phyloP scores from a whole-genome alignment of 306 rosid species.

The Malus domestica region DNA sequence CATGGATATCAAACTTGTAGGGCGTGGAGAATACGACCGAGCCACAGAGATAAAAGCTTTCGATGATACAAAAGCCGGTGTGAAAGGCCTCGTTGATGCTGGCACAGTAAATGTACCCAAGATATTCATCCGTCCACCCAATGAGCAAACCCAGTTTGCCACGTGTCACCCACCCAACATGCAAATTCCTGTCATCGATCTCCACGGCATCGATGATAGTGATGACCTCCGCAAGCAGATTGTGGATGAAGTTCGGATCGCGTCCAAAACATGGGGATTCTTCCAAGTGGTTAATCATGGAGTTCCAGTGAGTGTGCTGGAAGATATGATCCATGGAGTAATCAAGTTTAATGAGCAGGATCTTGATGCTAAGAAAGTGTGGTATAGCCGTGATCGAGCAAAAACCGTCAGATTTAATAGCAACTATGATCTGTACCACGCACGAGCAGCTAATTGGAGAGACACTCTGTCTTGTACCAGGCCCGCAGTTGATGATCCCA shows the following conservation, averaged over 20 bases:
- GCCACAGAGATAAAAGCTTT: not conserved
- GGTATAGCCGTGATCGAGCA: slow-evolving; percentile 26
- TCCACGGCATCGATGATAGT: slow-evolving; percentile 14
- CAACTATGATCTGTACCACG: slow-evolving; percentile 33
- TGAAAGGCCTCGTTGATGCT: not conserved
- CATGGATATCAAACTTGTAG: not conserved
- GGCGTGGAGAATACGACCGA: not conserved
- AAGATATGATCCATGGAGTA: slow-evolving; percentile 31
- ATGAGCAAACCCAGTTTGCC: not conserved
- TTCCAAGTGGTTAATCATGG: slow-evolving; percentile 52
- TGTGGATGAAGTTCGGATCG: slow-evolving; percentile 19
- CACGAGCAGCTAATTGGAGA: slow-evolving; percentile 48
- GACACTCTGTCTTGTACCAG: slow-evolving; percentile 31
- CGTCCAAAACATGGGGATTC: slow-evolving; percentile 40
- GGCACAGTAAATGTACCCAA: slow-evolving; percentile 11
- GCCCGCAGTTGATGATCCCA: slow-evolving; percentile 25
- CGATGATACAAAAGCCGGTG: not conserved
- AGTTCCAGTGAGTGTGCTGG: slow-evolving; percentile 19
- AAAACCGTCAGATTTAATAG: slow-evolving; percentile 15
- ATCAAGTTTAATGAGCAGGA: slow-evolving; percentile 43
- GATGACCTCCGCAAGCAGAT: slow-evolving; percentile 13
- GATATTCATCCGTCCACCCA: slow-evolving; percentile 19
- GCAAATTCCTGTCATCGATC: slow-evolving; percentile 37
- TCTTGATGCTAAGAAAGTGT: slow-evolving; percentile 30
- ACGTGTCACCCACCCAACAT: slow-evolving; percentile 4